Evolutionary conservation across 164 flowering plant species (phyloP), one percentile per base, ranked within the genome.

Genomic region (Litsea cubeba): DNA sequence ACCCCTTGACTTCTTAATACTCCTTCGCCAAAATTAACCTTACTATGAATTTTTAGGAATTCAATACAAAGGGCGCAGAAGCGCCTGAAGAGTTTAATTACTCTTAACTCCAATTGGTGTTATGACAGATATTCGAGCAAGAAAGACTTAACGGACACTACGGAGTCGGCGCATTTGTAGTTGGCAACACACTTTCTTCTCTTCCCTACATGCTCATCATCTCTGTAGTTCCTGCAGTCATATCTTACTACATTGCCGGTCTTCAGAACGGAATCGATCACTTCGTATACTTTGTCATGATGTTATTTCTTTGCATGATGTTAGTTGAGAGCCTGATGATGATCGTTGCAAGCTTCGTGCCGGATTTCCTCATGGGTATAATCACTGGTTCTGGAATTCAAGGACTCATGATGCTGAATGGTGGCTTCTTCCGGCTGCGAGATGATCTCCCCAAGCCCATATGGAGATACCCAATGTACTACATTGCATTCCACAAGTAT

Each of bases 251-350:
- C 77, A 79, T 83, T 1, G 83, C 74, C 1, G 84, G 87, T n/a
- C 84, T 87, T 50, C 87, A 81, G 14, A 70, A 40, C 20, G 82
- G 84, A 22, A 20, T 57, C 28, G 76, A 70, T 10, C 84, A 83
- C 71, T 88, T 83, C 50, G 5, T 71, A 3, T 90, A 75, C 86
- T 88, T 85, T 68, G 76, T 68, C 0, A 58, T 82, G 10, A n/a
- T 78, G 1, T 76, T 87, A 0, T 82, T 86, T 51, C 71, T 65
- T 1, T 77, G 86, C 71, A 77, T 81, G 81, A 76, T 80, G 79
- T 23, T 90, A 70, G 90, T 87, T 1, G 92, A 90, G 79, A 84
- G 94, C 88, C 71, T 87, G 24, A 88, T 87, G 91, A 88, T 88
- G 90, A 69, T 81, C 3, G 87, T 90, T 1, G 92, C 94, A 20